Conservation (phyloP, 768 basidiomycete species). For the Pholiota molesta region DNA sequence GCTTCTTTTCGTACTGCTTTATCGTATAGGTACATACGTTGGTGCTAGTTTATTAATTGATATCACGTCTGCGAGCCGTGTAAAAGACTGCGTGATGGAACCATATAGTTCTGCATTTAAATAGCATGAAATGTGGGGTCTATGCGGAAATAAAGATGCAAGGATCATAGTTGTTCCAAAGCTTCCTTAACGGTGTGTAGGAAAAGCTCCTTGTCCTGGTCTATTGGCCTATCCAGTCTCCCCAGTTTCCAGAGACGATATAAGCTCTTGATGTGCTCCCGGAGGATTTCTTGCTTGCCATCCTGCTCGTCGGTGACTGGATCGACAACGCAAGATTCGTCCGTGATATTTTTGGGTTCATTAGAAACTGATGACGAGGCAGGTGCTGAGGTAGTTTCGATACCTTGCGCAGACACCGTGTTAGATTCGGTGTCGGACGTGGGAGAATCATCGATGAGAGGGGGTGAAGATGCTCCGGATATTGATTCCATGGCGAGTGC, state of each 20-base stretch:
- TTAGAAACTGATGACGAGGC: conserved; percentile 10
- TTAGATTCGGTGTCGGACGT: conserved; percentile 21
- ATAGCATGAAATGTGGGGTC: background rate
- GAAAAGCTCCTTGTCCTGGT: conserved; percentile 38
- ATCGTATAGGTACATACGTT: background rate
- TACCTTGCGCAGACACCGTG: conserved; percentile 15
- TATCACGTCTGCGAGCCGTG: background rate
- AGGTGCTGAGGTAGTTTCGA: conserved; percentile 13
- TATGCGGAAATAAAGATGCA: background rate
- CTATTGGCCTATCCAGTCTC: conserved; percentile 20
- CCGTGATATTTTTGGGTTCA: conserved; percentile 5
- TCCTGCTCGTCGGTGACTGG: conserved; percentile 10
- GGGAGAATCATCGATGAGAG: conserved; percentile 20
- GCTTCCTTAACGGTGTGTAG: conserved; percentile 38
- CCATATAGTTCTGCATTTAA: background rate
- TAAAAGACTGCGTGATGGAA: background rate
- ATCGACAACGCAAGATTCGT: conserved; percentile 15
- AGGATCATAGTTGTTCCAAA: conserved; percentile 28
- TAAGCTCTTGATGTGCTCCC: conserved; percentile 55
- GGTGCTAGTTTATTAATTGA: background rate
- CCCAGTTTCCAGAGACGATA: conserved; percentile 62
- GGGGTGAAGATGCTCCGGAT: conserved; percentile 22
- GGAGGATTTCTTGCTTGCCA: conserved; percentile 42
- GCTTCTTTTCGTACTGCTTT: background rate
- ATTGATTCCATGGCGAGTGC: conserved; percentile 30